These are phyloP conservation scores for Rhodamnia rubescens DNA, from an alignment of 345 rosid species.

Conservation along the genomic window DNA sequence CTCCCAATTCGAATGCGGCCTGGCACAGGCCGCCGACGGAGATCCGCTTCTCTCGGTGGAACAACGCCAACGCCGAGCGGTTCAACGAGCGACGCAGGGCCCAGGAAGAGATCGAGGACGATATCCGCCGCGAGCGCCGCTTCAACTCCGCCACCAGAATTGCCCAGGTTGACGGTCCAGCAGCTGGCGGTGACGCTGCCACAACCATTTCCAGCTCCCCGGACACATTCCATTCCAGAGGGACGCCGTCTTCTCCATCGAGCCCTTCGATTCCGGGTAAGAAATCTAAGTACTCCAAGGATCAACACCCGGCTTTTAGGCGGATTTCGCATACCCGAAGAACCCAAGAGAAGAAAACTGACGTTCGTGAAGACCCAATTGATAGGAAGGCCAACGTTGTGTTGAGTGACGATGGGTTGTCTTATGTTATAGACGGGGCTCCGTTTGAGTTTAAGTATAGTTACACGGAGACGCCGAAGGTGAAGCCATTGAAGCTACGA, in stretches of 20 bases:
- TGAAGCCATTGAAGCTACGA: conserved; percentile 60
- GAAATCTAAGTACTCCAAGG: conserved; percentile 67
- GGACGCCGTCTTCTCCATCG: conserved; percentile 73
- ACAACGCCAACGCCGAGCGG: conserved; percentile 57
- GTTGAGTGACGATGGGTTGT: conserved; percentile 54
- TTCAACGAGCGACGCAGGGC: conserved; percentile 55
- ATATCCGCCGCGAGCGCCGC: conserved; percentile 59
- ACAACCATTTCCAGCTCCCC: background rate
- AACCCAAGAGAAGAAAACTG: conserved; percentile 5
- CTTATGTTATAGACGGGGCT: conserved; percentile 73
- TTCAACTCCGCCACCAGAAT: conserved; percentile 46
- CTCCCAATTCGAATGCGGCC: background rate
- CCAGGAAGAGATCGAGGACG: conserved; percentile 60
- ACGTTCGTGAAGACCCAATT: conserved; percentile 5
- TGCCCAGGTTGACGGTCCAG: conserved; percentile 11
- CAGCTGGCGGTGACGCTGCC: background rate
- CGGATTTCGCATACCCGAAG: conserved; percentile 8
- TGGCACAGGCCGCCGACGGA: conserved; percentile 29
- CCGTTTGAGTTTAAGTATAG: conserved; percentile 96
- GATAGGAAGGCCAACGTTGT: conserved; percentile 28
- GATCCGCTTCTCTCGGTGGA: conserved; percentile 67
- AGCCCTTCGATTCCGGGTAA: conserved; percentile 65
- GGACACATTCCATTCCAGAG: conserved; percentile 41
- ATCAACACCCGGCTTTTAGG: conserved; percentile 33
- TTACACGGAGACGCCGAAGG: conserved; percentile 85